Base-by-base conservation (phyloP, 225 moss, liverwort and hornwort genomes). In the Sphagnum contortum region DNA sequence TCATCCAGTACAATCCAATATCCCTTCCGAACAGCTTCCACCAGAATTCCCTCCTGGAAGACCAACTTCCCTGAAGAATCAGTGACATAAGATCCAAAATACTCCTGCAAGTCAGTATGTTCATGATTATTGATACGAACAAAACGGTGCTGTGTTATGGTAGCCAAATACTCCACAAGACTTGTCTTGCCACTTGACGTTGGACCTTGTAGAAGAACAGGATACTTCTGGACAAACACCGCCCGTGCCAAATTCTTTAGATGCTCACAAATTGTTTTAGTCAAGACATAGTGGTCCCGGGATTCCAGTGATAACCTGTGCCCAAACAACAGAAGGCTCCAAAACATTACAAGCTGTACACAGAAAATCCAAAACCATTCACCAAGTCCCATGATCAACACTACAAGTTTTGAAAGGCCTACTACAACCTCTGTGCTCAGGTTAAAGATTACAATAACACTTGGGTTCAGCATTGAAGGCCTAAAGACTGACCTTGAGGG, bases 151-250 rank as follows among this genome's bases (percentile, higher is more conserved):
- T 89, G 83, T 45, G 93, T 98, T 57, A 74, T 77, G 44, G 82
- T 73, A 61, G 96, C 93, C 57, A 98, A 68, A 60, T 93, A 87
- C 75, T 93, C 93, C 52, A 98, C 88, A 71, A 98, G 77, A 68
- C 96, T 98, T n/a, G 96, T 98, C 70, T 98, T 98, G 47, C 96
- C 96, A 81, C 93, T 93, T 53, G 96, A 98, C 51, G 96, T 98
- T 77, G 96, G 96, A 52, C 96, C 96, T 79, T 98, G 96, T 58
- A 98, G 76, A 61, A 98, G 76, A 66, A 98, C 91, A 73, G 96
- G 96, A 72, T 89, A 87, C 49, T 87, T 98, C 44, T 89, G 81
- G 55, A 98, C 79, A 82, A 92, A 93, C 12, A 98, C 89, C 69
- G 93, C 93, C 72, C 93, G 78, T 44, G 93, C 93, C 71, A 98